Percentiles rank a stretch among this genome's conserved stretches.
phyloP scores from a whole-genome alignment of 441 rosid species.

The Bruguiera hainesii region DNA sequence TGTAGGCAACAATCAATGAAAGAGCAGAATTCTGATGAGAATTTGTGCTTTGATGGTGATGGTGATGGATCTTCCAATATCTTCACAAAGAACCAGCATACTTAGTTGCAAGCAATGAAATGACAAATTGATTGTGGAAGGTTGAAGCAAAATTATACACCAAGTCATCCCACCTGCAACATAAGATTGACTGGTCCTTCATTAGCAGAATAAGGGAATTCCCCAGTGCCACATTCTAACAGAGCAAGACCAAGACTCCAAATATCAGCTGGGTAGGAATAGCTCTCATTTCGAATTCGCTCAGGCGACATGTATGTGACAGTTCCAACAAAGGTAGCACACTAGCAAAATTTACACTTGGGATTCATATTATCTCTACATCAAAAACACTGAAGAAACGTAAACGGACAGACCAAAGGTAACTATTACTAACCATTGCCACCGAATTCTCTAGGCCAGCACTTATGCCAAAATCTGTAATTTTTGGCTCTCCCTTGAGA shows the following conservation, averaged over 20 bases:
- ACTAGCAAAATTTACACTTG: slow-evolving; percentile 34
- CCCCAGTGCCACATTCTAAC: slow-evolving; percentile 95
- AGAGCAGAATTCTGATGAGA: slow-evolving; percentile 91
- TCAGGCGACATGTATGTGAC: slow-evolving; percentile 99
- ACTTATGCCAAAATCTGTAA: slow-evolving; percentile 95
- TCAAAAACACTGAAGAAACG: neutral
- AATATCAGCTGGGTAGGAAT: slow-evolving; percentile 95
- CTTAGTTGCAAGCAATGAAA: slow-evolving; percentile 4
- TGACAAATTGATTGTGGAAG: neutral
- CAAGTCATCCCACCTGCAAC: slow-evolving; percentile 67
- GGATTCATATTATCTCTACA: slow-evolving; percentile 6
- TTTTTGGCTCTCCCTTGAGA: slow-evolving; percentile 90
- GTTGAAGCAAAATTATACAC: slow-evolving; percentile 4
- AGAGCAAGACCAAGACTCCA: slow-evolving; percentile 99
- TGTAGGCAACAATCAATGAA: slow-evolving; percentile 83
- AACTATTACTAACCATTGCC: slow-evolving; percentile 74
- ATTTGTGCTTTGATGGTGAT: slow-evolving; percentile 59
- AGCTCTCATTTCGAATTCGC: slow-evolving; percentile 71
- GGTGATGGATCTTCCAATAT: slow-evolving; percentile 97
- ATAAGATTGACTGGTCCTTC: slow-evolving; percentile 95
- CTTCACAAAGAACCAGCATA: slow-evolving; percentile 33
- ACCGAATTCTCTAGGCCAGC: slow-evolving; percentile 88
- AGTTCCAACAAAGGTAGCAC: slow-evolving; percentile 98
- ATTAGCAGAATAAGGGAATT: slow-evolving; percentile 77
- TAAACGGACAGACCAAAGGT: slow-evolving; percentile 2